Evolutionary conservation across 176 grass and related monocot genomes (phyloP), one percentile per base, ranked within the genome.

Genomic region (Aechmea fasciata): DNA sequence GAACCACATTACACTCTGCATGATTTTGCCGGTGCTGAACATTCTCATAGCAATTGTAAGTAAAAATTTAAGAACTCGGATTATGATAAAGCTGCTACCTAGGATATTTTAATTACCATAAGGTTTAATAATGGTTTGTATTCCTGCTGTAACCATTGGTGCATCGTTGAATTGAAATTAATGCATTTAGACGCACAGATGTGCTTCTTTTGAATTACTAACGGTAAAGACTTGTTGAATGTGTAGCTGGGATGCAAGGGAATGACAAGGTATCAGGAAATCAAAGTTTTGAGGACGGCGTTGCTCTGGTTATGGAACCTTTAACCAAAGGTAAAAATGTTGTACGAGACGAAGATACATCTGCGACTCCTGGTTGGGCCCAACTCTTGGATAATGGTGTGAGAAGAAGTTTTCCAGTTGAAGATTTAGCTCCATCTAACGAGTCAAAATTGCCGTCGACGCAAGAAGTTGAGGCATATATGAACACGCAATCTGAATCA

Each of bases 21-120:
- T 75, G 54, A 74, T 65, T 23, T 74, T 74, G 66, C 73, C 57
- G 25, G 69, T 67, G 62, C n/a, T 2, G 14, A 85, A 68, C 77
- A 76, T 19, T 71, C n/a, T 49, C 53, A 29, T 82, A 33, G 24
- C 14, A 52, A 77, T 52, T 73, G 85, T 87, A 83, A 80, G 77
- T 80, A 57, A 67, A 17, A 28, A 15, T n/a, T n/a, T n/a, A 5
- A 1, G 4, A 57, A 57, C 54, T 57, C 13, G 33, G 4, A 41
- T 41, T 41, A 41, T 41, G 33, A 41, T 41, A 7, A 41, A 41
- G 33, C 4, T 7, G 7, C 33, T 41, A 57, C 54, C 18, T 57
- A 17, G 13, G 6, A 57, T 57, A 6, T 17, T 57, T 57, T 57
- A 19, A 57, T 57, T 57, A n/a, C 11, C 4, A 41, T 41, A 41